phyloP scores from a whole-genome alignment of 768 basidiomycete genomes.

The Lanmaoa pseudosensibilis region DNA sequence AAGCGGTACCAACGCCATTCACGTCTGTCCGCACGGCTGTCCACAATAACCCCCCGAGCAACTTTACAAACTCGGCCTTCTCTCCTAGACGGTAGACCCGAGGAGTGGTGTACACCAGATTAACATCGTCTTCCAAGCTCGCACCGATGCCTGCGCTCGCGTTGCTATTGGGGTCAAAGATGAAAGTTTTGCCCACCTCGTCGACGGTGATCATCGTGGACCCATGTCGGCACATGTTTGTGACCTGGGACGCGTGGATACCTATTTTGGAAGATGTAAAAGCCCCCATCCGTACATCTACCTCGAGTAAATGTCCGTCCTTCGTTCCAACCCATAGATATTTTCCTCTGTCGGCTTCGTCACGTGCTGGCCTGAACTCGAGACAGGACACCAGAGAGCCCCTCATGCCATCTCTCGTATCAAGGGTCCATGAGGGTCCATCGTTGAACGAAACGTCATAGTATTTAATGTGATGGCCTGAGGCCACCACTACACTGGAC shows the following conservation, averaged over 20 bases:
- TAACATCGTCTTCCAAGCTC: conserved; percentile 40
- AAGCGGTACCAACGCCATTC: conserved; percentile 41
- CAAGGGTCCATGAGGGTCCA: conserved; percentile 47
- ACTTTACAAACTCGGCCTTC: conserved; percentile 75
- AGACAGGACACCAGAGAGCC: conserved; percentile 73
- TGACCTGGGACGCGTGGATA: conserved; percentile 66
- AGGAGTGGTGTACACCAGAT: conserved; percentile 49
- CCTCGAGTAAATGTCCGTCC: conserved; percentile 83
- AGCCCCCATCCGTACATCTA: conserved; percentile 65
- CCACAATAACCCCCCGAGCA: conserved; percentile 82
- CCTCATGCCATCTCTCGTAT: conserved; percentile 65
- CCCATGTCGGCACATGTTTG: conserved; percentile 71
- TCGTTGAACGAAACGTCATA: conserved; percentile 57
- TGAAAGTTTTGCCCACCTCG: conserved; percentile 78
- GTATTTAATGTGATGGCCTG: conserved; percentile 57
- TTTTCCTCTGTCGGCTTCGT: conserved; percentile 52
- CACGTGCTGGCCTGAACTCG: conserved; percentile 63
- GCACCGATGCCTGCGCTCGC: conserved; percentile 15
- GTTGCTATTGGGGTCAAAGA: conserved; percentile 56
- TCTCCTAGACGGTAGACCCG: conserved; percentile 71
- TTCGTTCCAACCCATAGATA: conserved; percentile 87
- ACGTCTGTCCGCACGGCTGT: conserved; percentile 62
- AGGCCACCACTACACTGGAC: conserved; percentile 55
- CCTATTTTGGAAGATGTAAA: conserved; percentile 58
- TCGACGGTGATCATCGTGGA: conserved; percentile 78